Conservation (phyloP, 345 rosid species). For the Salix udensis region DNA sequence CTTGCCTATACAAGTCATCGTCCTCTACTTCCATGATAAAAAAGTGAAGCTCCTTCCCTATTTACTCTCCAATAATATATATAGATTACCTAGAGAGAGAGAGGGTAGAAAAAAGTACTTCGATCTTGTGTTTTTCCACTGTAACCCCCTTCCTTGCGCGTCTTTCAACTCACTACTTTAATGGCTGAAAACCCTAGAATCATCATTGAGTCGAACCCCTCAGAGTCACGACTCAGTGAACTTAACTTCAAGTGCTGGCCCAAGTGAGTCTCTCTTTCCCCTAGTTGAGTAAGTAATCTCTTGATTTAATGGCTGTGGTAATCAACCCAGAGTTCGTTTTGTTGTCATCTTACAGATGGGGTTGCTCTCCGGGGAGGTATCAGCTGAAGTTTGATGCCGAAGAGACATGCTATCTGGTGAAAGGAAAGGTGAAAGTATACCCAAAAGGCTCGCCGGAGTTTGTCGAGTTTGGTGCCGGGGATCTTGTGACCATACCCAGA, state of each 20-base stretch:
- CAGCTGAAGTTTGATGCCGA: constrained; percentile 83
- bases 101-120: neutral
- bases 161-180: neutral
- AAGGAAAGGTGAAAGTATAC: constrained; percentile 74
- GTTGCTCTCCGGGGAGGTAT: constrained; percentile 80
- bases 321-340: neutral
- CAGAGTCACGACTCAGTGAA: constrained; percentile 61
- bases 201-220: constrained; percentile 61
- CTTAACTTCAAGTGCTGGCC: constrained; percentile 93
- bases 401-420: constrained; percentile 77
- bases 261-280: constrained; percentile 48
- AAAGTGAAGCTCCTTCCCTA: neutral
- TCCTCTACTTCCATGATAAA: neutral
- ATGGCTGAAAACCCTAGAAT: constrained; percentile 54
- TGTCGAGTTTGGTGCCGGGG: constrained; percentile 92
- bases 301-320: no score
- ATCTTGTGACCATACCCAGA: constrained; percentile 75
- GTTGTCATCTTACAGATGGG: constrained; percentile 52
- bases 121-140: neutral
- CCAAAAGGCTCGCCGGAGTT: constrained; percentile 49
- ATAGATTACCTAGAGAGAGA: neutral
- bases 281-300: no score
- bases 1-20: constrained; percentile 4
- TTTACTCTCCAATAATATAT: neutral
- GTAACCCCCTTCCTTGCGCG: neutral